Evolutionary conservation across 148 eudicot species (phyloP), one percentile per base, ranked within the genome.

Genomic region (Tetragonia tetragonoides): DNA sequence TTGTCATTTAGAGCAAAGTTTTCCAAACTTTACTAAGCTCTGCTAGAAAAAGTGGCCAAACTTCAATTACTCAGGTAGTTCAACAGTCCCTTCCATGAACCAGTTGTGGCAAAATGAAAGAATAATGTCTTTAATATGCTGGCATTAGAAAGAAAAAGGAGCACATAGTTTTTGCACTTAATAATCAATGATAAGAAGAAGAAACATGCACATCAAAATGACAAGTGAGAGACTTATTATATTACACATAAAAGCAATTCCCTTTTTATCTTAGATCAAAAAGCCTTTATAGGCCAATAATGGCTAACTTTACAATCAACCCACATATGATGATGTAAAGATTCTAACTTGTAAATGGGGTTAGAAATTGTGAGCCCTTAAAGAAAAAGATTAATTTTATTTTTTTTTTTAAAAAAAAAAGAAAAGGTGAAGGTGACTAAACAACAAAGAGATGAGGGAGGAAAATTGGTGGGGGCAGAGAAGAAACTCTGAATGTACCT

Each of bases 401-500:
- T n/a, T n/a, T n/a, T n/a, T n/a, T n/a, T n/a, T n/a, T n/a, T n/a
- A n/a, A n/a, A 7, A 53, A 53, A n/a, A 7, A 56, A 56, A 23
- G 46, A 15, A 38, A 68, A 1, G 34, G 53, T 24, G 59, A 69
- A 1, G 53, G 44, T 4, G 57, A 71, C 75, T 60, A 77, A 59
- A 34, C 67, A 77, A 77, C 75, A 78, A 70, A 71, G 20, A 51
- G 11, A 4, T 12, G 40, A 41, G 56, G 15, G 39, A 67, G 16
- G 41, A 73, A 60, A 73, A 44, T 15, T 47, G 67, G 53, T 53
- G 46, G 28, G 21, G 70, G 68, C 21, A 28, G 68, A 49, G 49
- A 47, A 73, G 15, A 62, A 44, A 62, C 78, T 24, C 20, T 2
- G 10, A 69, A 73, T 23, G 44, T 85, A 93, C 99, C 99, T 95